Percentiles rank a stretch among this genome's conserved stretches.
phyloP scores from a whole-genome alignment of 306 rosid species.

The Prunus armeniaca region DNA sequence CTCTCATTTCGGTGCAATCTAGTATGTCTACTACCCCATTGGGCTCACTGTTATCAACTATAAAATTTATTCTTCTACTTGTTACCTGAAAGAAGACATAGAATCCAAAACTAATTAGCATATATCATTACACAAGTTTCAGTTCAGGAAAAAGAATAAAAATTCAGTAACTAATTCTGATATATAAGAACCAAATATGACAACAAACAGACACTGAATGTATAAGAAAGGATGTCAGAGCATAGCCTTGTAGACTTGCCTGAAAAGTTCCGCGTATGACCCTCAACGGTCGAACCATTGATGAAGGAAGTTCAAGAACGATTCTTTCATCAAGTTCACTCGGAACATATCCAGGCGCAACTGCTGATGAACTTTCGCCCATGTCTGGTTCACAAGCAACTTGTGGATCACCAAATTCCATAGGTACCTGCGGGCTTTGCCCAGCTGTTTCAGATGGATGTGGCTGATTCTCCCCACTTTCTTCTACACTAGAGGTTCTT shows the following conservation, averaged over 20 bases:
- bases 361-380: slow-evolving; percentile 57
- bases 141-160: neutral
- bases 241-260: slow-evolving; percentile 47
- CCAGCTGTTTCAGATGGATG: slow-evolving; percentile 46
- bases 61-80: slow-evolving; percentile 82
- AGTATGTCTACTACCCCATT: slow-evolving; percentile 37
- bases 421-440: slow-evolving; percentile 36
- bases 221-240: slow-evolving; percentile 19
- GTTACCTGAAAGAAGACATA: slow-evolving; percentile 64
- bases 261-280: slow-evolving; percentile 88
- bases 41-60: slow-evolving; percentile 61
- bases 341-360: slow-evolving; percentile 81
- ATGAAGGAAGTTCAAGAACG: slow-evolving; percentile 81
- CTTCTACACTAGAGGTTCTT: slow-evolving; percentile 37
- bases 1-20: slow-evolving; percentile 37
- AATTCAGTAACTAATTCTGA: neutral
- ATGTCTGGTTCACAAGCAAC: slow-evolving; percentile 46
- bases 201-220: neutral
- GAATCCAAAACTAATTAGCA: slow-evolving; percentile 23
- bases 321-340: slow-evolving; percentile 91
- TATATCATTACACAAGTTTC: slow-evolving; percentile 16
- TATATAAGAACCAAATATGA: neutral
- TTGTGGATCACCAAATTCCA: slow-evolving; percentile 45
- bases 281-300: slow-evolving; percentile 89
- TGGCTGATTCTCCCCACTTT: slow-evolving; percentile 43